A percentile compares a stretch with the other conserved stretches of the same genome.
Conservation (phyloP, 2,329 filamentous ascomycete genomes). For the Clarireedia hainanense region DNA sequence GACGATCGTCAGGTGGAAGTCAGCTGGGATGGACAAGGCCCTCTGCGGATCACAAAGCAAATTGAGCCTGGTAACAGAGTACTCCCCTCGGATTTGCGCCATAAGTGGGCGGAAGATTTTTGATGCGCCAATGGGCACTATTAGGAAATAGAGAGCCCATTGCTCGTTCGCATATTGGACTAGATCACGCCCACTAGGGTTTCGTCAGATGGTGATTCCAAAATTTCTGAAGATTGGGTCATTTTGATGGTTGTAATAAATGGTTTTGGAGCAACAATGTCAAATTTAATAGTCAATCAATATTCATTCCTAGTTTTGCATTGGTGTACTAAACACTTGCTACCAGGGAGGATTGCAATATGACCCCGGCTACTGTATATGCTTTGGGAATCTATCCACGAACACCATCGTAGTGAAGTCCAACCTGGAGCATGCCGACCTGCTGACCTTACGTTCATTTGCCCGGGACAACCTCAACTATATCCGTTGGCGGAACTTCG, state of each 20-base stretch:
- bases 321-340: too few species aligned
- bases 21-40: conserved; percentile 13
- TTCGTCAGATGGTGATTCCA: too few species aligned
- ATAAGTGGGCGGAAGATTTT: not conserved
- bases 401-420: not conserved
- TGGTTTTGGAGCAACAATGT: too few species aligned
- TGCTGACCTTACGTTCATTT: not conserved
- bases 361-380: too few species aligned
- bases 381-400: too few species aligned
- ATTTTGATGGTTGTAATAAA: too few species aligned
- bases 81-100: conserved; percentile 18
- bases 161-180: too few species aligned
- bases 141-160: not conserved
- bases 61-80: conserved; percentile 16
- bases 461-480: not conserved
- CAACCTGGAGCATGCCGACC: not conserved
- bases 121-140: not conserved
- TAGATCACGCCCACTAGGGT: too few species aligned
- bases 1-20: conserved; percentile 11
- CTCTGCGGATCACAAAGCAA: conserved; percentile 17
- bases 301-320: too few species aligned
- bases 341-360: too few species aligned
- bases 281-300: too few species aligned
- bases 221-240: too few species aligned
- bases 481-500: not conserved